phyloP scores from a whole-genome alignment of 257 asterid species.

The Echites panduratus region DNA sequence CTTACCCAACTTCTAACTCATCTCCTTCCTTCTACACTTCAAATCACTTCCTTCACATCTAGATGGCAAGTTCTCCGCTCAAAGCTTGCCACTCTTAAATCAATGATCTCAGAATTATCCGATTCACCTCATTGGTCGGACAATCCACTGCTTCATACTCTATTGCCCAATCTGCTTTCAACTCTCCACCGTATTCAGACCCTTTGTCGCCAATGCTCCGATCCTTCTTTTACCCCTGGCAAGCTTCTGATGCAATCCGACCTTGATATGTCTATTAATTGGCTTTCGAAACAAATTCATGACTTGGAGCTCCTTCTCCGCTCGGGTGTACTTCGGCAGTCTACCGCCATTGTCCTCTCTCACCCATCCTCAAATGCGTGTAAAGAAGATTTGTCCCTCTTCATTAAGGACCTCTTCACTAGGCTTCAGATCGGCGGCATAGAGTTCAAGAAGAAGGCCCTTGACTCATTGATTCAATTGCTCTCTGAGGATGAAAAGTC shows the following conservation, averaged over 20 bases:
- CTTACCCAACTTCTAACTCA: conserved; percentile 31
- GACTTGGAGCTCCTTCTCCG: conserved; percentile 75
- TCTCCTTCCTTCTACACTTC: conserved; percentile 50
- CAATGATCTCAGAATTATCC: conserved; percentile 47
- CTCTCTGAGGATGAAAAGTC: conserved; percentile 54
- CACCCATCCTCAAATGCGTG: conserved; percentile 51
- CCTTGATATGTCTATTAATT: conserved; percentile 84
- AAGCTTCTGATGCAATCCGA: conserved; percentile 95
- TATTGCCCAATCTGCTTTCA: conserved; percentile 50
- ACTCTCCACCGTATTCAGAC: conserved; percentile 56
- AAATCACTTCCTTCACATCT: conserved; percentile 47
- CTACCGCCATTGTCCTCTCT: conserved; percentile 89
- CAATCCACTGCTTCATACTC: conserved; percentile 48
- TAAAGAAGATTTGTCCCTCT: conserved; percentile 52
- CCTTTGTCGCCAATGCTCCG: conserved; percentile 45
- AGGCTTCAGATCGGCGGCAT: conserved; percentile 86
- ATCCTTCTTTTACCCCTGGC: conserved; percentile 45
- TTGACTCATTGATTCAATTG: conserved; percentile 60
- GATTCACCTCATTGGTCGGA: conserved; percentile 74
- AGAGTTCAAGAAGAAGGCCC: conserved; percentile 73
- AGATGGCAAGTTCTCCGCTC: conserved; percentile 70
- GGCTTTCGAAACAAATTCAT: conserved; percentile 63
- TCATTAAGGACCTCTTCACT: conserved; percentile 64
- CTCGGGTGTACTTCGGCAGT: conserved; percentile 85
- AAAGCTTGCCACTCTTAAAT: conserved; percentile 45